A percentile compares a stretch with the other conserved stretches of the same genome.
Evolutionary conservation across 116 monocot genomes (phyloP).

Genomic region (Iris pallida): DNA sequence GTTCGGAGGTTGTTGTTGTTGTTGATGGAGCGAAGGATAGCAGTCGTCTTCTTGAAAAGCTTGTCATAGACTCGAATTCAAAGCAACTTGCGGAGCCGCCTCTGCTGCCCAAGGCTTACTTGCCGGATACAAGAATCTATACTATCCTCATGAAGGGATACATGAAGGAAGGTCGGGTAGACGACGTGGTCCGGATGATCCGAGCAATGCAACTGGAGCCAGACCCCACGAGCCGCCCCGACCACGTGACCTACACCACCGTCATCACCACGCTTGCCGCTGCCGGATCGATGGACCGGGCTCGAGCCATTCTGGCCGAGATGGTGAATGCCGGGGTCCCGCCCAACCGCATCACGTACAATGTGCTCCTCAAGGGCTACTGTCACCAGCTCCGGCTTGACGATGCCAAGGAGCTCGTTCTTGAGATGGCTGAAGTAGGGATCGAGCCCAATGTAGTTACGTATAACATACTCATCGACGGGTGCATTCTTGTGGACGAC

Average conservation of each 20-base stretch:
- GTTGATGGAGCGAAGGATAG: background rate
- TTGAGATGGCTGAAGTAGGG: slow-evolving; percentile 45
- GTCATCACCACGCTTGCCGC: slow-evolving; percentile 60
- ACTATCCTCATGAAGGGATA: slow-evolving; percentile 97
- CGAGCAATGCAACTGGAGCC: slow-evolving; percentile 67
- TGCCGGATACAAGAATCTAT: slow-evolving; percentile 53
- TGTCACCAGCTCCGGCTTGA: slow-evolving; percentile 79
- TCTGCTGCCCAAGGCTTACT: slow-evolving; percentile 41
- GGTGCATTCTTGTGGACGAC: slow-evolving; percentile 80
- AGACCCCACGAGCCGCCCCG: slow-evolving; percentile 57
- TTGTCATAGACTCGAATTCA: slow-evolving; percentile 11
- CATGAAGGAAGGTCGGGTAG: slow-evolving; percentile 67
- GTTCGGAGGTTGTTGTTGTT: background rate
- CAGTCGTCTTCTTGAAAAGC: slow-evolving; percentile 21
- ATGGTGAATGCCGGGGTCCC: slow-evolving; percentile 48
- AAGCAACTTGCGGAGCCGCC: slow-evolving; percentile 11
- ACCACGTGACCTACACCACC: slow-evolving; percentile 88
- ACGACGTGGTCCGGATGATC: slow-evolving; percentile 63
- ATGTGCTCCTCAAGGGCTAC: slow-evolving; percentile 89
- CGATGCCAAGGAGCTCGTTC: slow-evolving; percentile 57
- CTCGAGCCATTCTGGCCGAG: slow-evolving; percentile 54
- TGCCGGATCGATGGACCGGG: slow-evolving; percentile 58
- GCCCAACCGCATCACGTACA: slow-evolving; percentile 78
- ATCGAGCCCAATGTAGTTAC: slow-evolving; percentile 74
- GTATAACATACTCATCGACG: slow-evolving; percentile 87